These are phyloP conservation scores for Dactylellina sp. DNA, from an alignment of 2,329 filamentous ascomycete genomes.

Conservation along the genomic window DNA sequence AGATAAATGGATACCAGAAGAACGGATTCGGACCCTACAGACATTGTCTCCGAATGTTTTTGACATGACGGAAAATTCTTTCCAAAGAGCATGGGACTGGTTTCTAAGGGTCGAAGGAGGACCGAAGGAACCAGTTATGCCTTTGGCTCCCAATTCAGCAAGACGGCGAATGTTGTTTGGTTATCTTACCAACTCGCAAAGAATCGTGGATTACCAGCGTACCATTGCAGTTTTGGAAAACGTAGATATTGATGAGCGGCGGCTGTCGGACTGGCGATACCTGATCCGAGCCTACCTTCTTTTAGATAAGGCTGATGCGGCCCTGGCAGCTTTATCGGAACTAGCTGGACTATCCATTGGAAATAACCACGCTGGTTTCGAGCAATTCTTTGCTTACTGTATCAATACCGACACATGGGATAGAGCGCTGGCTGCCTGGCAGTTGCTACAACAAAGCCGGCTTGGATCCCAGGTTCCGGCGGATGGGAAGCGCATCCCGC, in stretches of 20 bases:
- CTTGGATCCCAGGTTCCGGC: background rate
- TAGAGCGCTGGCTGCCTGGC: conserved; percentile 57
- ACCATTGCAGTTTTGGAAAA: conserved; percentile 54
- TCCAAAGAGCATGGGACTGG: conserved; percentile 45
- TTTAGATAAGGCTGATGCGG: conserved; percentile 20
- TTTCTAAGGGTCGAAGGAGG: conserved; percentile 15
- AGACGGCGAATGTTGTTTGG: conserved; percentile 45
- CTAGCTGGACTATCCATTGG: conserved; percentile 16
- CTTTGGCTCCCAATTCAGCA: conserved; percentile 5
- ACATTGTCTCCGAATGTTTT: conserved; percentile 18
- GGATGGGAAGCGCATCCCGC: conserved; percentile 3
- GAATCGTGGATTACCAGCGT: conserved; percentile 55
- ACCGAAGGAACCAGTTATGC: conserved; percentile 9
- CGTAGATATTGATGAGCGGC: conserved; percentile 24
- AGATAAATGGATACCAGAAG: conserved; percentile 19
- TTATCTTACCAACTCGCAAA: conserved; percentile 49
- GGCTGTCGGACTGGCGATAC: conserved; percentile 29
- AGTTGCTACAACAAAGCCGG: conserved; percentile 51
- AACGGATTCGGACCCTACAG: conserved; percentile 11
- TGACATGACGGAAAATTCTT: conserved; percentile 38
- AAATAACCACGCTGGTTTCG: conserved; percentile 56
- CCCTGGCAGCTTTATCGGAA: conserved; percentile 12
- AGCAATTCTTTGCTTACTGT: conserved; percentile 58
- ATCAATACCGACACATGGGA: conserved; percentile 57
- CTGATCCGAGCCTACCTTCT: conserved; percentile 30